Evolutionary conservation across 345 rosid species (phyloP).

Genomic region (Bretschneidera sinensis): DNA sequence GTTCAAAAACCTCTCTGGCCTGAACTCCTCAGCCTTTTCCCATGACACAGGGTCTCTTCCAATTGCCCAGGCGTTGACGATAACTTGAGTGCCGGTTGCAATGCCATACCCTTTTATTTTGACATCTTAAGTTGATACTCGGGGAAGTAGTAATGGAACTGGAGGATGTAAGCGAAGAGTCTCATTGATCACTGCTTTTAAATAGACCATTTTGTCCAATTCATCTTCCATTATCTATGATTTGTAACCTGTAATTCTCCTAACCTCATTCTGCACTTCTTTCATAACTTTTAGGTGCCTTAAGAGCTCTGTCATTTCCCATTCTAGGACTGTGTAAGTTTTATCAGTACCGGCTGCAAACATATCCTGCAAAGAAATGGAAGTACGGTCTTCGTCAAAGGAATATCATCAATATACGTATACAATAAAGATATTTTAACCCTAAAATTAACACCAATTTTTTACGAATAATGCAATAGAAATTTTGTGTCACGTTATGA

Average conservation of each 20-base stretch:
- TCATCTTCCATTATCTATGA: too few species aligned
- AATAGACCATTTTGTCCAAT: too few species aligned
- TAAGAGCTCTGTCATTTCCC: conserved; percentile 36
- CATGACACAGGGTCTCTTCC: conserved; percentile 25
- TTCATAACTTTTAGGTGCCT: conserved; percentile 42
- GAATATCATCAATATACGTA: too few species aligned
- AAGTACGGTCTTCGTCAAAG: background rate
- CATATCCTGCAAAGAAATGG: conserved; percentile 40
- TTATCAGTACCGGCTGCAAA: conserved; percentile 41
- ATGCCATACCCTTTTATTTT: conserved; percentile 23
- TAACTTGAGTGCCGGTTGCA: conserved; percentile 20
- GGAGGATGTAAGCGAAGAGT: too few species aligned
- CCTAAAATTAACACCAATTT: too few species aligned
- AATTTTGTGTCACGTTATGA: conserved; percentile 42
- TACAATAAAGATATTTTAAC: too few species aligned
- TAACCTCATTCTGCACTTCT: too few species aligned
- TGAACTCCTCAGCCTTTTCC: conserved; percentile 29
- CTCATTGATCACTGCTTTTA: too few species aligned
- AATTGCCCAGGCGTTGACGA: conserved; percentile 32
- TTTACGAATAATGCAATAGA: too few species aligned
- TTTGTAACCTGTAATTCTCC: too few species aligned
- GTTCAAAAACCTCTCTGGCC: conserved; percentile 29
- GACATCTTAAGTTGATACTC: conserved; percentile 20
- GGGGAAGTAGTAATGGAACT: too few species aligned
- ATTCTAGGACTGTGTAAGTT: conserved; percentile 27